Percentiles rank a stretch among this genome's conserved stretches.
Conservation (phyloP, 2,329 filamentous ascomycete genomes). For the Ophiostoma tasmaniense region DNA sequence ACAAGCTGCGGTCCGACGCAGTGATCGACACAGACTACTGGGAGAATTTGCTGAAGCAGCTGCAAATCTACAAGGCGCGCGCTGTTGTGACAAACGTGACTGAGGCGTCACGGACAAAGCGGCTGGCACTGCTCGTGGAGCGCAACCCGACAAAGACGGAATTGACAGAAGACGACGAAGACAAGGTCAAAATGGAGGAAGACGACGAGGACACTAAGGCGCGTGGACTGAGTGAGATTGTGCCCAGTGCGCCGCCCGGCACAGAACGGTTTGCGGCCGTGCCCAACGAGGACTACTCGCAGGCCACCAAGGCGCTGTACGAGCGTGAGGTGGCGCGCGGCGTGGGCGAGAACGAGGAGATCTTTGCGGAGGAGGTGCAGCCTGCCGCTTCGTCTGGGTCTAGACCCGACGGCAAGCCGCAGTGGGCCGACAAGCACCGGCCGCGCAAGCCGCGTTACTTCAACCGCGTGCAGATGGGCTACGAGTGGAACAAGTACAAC, state of each 20-base stretch:
- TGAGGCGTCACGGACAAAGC: constrained; percentile 57
- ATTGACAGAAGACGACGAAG: background rate
- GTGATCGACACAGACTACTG: constrained; percentile 96
- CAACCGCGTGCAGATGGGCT: constrained; percentile 97
- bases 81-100: constrained; percentile 27
- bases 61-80: constrained; percentile 90
- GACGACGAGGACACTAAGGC: background rate
- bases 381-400: constrained; percentile 22
- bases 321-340: constrained; percentile 89
- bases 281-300: constrained; percentile 71
- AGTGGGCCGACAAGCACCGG: constrained; percentile 77
- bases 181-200: background rate
- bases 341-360: constrained; percentile 87
- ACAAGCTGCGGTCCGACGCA: constrained; percentile 80
- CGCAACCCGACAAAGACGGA: background rate
- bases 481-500: constrained; percentile 99
- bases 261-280: constrained; percentile 60
- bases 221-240: background rate
- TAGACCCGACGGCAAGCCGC: constrained; percentile 50
- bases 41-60: constrained; percentile 79
- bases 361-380: constrained; percentile 79
- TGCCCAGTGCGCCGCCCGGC: constrained; percentile 36
- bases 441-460: constrained; percentile 94
- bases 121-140: constrained; percentile 57
- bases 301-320: constrained; percentile 80